A percentile compares a stretch with the other conserved stretches of the same genome.
Evolutionary conservation across 129 eudicot genomes (phyloP).

Genomic region (Escallonia rubra): DNA sequence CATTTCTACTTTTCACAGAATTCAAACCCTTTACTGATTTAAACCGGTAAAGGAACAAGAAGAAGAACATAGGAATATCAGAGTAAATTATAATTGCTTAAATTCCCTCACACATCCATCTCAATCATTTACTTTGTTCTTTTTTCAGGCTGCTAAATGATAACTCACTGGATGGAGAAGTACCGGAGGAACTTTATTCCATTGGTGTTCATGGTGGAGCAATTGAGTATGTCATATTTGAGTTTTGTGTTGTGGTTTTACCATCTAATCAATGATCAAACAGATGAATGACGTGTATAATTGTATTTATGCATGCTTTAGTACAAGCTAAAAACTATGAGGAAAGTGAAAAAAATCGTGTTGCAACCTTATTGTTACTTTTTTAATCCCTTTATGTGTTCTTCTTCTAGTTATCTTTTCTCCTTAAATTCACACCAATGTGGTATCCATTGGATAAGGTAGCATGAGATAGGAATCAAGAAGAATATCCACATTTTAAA

Average conservation of each 20-base stretch:
- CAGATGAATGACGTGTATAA: not conserved
- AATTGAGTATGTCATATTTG: slow-evolving; percentile 68
- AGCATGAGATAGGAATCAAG: too few relatives aligned
- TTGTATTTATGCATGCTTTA: too few relatives aligned
- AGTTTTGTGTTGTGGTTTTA: not conserved
- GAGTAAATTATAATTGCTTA: too few relatives aligned
- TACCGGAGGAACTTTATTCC: slow-evolving; percentile 88
- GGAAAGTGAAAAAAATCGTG: too few relatives aligned
- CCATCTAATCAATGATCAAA: not conserved
- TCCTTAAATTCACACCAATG: too few relatives aligned
- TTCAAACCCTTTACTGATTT: not conserved
- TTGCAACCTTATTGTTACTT: too few relatives aligned
- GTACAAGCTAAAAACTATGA: too few relatives aligned
- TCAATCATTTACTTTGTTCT: slow-evolving; percentile 5
- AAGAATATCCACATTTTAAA: too few relatives aligned
- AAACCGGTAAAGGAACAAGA: not conserved
- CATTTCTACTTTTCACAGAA: not conserved
- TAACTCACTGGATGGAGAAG: slow-evolving; percentile 82
- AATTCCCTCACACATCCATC: not conserved
- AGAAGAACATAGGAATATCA: not conserved
- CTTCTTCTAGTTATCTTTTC: too few relatives aligned
- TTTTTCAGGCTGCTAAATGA: slow-evolving; percentile 65
- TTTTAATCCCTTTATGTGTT: too few relatives aligned
- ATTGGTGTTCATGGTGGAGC: slow-evolving; percentile 97
- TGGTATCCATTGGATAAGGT: too few relatives aligned